phyloP scores from a whole-genome alignment of 345 rosid species.

The Dipteronia sinensis region DNA sequence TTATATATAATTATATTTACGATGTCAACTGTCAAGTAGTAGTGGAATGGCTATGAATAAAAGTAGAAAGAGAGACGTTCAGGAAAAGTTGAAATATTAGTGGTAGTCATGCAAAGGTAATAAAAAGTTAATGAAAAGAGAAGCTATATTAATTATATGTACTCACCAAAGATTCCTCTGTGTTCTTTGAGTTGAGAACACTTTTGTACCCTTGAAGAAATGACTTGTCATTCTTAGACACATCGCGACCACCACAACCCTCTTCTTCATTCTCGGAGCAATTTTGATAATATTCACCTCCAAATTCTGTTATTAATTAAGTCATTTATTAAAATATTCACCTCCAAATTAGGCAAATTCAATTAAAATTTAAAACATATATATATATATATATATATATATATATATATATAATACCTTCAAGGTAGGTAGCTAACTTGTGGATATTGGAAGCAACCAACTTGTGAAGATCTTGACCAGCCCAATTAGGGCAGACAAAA shows the following conservation, averaged over 20 bases:
- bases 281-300: constrained; percentile 49
- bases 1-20: too few relatives aligned
- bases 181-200: constrained; percentile 56
- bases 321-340: constrained; percentile 38
- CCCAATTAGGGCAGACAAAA: constrained; percentile 68
- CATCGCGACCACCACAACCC: constrained; percentile 1
- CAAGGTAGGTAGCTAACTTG: constrained; percentile 57
- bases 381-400: too few relatives aligned
- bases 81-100: constrained; percentile 18
- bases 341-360: constrained; percentile 25
- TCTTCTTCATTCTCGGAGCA: constrained; percentile 17
- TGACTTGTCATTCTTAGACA: constrained; percentile 38
- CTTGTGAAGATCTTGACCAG: constrained; percentile 72
- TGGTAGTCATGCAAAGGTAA: constrained; percentile 20
- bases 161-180: constrained; percentile 70
- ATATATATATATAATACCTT: constrained; percentile 44
- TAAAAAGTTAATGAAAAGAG: constrained; percentile 3
- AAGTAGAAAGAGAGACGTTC: not conserved
- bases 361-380: not conserved
- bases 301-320: constrained; percentile 54
- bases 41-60: not conserved
- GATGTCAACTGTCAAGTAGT: too few relatives aligned
- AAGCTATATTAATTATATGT: not conserved
- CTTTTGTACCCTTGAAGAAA: constrained; percentile 48
- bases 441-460: constrained; percentile 48